phyloP scores from a whole-genome alignment of 352 stramenopile species.

The Pythium brassicae region DNA sequence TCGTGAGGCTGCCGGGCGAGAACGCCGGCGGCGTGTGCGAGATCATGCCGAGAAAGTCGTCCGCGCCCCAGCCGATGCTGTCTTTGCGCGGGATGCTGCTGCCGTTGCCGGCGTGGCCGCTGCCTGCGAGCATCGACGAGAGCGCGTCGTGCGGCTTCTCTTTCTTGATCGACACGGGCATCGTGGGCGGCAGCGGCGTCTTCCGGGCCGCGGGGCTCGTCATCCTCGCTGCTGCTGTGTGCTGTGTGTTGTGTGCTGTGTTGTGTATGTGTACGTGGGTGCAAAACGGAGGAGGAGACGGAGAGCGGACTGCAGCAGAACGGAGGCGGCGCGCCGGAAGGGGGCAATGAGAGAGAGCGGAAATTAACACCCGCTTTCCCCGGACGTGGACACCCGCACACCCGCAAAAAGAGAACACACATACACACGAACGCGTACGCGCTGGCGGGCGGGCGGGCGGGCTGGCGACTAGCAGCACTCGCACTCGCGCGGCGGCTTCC shows the following conservation, averaged over 20 bases:
- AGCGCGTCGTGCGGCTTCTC: constrained; percentile 33
- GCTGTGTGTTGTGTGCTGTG: not conserved
- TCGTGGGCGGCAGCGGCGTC: constrained; percentile 45
- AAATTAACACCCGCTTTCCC: no score
- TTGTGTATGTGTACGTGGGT: constrained; percentile 1
- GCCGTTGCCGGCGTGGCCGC: constrained; percentile 21
- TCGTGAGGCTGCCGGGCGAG: constrained; percentile 84
- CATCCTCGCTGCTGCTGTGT: constrained; percentile 3
- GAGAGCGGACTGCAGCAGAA: not conserved
- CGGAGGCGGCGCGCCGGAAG: not conserved
- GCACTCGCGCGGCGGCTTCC: no score
- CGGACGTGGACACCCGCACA: no score
- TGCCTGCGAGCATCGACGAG: constrained; percentile 23
- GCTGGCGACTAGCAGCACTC: no score
- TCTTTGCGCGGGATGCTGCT: constrained; percentile 64
- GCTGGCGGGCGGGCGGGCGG: no score
- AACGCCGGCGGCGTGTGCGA: constrained; percentile 89
- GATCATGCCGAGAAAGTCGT: constrained; percentile 87
- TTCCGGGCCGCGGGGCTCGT: constrained; percentile 30
- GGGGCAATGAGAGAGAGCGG: no score
- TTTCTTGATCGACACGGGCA: constrained; percentile 71
- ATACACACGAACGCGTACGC: no score
- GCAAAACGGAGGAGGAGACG: not conserved
- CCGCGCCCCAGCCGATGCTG: constrained; percentile 75
- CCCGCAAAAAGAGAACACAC: no score